These are phyloP conservation scores for Zygoascus meyerae DNA, from an alignment of 1,139 yeast genomes.

Conservation along the genomic window DNA sequence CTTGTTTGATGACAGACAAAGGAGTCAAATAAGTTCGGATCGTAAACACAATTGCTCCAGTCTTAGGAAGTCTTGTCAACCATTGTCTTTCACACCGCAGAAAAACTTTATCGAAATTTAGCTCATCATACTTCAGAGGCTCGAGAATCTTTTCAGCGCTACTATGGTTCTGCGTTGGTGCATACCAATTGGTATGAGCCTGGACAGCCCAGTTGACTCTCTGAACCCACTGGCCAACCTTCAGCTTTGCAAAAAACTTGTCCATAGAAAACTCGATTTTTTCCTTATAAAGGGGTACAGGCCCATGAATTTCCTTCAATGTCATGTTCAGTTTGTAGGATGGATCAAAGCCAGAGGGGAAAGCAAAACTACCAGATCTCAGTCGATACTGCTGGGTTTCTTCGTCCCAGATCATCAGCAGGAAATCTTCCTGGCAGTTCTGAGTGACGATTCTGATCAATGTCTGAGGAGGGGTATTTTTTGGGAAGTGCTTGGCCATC, in stretches of 20 bases:
- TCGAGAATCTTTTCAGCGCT: constrained; percentile 25
- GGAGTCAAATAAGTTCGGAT: constrained; percentile 64
- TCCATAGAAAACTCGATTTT: constrained; percentile 58
- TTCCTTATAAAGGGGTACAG: constrained; percentile 55
- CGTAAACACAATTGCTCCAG: constrained; percentile 51
- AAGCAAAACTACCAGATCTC: constrained; percentile 60
- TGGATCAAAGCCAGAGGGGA: constrained; percentile 76
- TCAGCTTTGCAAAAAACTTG: constrained; percentile 47
- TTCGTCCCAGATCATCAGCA: constrained; percentile 51
- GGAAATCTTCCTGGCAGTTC: constrained; percentile 63
- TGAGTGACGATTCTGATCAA: constrained; percentile 42
- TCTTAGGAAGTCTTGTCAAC: constrained; percentile 51
- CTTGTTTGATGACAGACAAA: constrained; percentile 47
- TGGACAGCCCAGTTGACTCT: constrained; percentile 62
- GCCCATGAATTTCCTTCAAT: constrained; percentile 47
- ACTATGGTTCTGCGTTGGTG: constrained; percentile 49
- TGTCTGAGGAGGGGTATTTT: constrained; percentile 20
- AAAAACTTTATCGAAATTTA: constrained; percentile 53
- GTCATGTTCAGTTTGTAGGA: constrained; percentile 41
- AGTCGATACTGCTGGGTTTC: constrained; percentile 54
- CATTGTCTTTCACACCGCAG: constrained; percentile 60
- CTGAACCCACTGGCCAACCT: constrained; percentile 49
- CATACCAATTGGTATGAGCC: constrained; percentile 46
- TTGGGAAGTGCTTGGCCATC: constrained; percentile 11
- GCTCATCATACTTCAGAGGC: constrained; percentile 38